Evolutionary conservation across 106 monocot genomes (phyloP), one percentile per base, ranked within the genome.

Genomic region (Phalaenopsis aphrodite): DNA sequence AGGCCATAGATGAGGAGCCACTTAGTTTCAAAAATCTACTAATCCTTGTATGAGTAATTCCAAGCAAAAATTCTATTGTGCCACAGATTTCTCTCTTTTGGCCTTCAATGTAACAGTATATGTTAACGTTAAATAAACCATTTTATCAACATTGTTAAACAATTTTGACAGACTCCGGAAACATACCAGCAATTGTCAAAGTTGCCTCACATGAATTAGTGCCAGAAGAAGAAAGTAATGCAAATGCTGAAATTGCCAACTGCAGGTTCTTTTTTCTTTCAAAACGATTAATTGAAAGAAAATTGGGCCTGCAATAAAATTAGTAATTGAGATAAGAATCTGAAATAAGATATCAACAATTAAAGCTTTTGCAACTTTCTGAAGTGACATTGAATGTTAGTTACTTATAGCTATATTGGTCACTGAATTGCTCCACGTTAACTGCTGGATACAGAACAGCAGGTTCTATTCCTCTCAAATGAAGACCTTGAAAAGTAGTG

Each of bases 201-300:
- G 91, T 88, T 67, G 86, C 81, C 73, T 88, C 78, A 11, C 64
- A 72, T 61, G 83, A 79, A 75, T 80, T 78, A 79, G 78, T 56
- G 47, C 81, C 76, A 42, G 87, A 78, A 58, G 90, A 92, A 79
- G 77, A 81, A 75, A 98, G 90, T 75, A 87, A 55, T 37, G 98
- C 88, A 88, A 98, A 98, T 74, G 98, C 90, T 52, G 90, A 92
- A 82, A 98, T 98, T 65, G 98, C 98, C 58, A 98, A 78, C 68
- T 89, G 85, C 82, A 98, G 85, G 76, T 98, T 98, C 89, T 98
- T 98, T 84, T 98, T 98, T 68, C 98, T 88, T 87, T 98, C 98
- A 92, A 98, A 98, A 48, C 98, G 94, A 79, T 98, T 98, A 74
- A 98, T 84, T 8, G 98, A 94, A 75, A 98, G 92, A 76, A 94